A percentile compares a stretch with the other conserved stretches of the same genome.
These are phyloP conservation scores for Hyphopichia fennica DNA, from an alignment of 1,139 yeast genomes.

Conservation along the genomic window DNA sequence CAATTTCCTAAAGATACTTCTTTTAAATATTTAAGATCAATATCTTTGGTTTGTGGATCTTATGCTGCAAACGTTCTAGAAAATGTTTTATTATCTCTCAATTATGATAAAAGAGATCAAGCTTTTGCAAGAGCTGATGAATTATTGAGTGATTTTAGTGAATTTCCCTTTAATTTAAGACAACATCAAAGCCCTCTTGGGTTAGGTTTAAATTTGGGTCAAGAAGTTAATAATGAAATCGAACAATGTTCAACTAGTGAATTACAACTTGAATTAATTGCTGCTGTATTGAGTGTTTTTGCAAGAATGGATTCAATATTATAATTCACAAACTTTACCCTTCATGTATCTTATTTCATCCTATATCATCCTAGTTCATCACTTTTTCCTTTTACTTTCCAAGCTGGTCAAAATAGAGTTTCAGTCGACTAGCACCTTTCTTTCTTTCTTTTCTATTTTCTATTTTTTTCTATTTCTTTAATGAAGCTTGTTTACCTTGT, in stretches of 20 bases:
- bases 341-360: not conserved
- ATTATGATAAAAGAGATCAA: conserved; percentile 87
- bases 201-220: conserved; percentile 72
- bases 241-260: conserved; percentile 57
- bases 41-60: conserved; percentile 83
- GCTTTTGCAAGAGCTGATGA: conserved; percentile 95
- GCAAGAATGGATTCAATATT: conserved; percentile 59
- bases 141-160: conserved; percentile 75
- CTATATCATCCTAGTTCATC: not conserved
- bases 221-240: conserved; percentile 67
- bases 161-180: conserved; percentile 73
- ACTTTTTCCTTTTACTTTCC: no score
- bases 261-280: conserved; percentile 81
- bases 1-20: conserved; percentile 71
- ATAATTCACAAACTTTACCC: conserved; percentile 12
- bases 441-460: not conserved
- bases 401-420: no score
- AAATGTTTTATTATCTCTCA: conserved; percentile 75
- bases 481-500: not conserved
- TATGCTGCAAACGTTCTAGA: conserved; percentile 97
- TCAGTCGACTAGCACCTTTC: not conserved
- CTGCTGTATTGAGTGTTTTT: conserved; percentile 74
- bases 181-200: conserved; percentile 61
- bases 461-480: not conserved
- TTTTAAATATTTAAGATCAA: conserved; percentile 71